These are phyloP conservation scores for Colletotrichum spaethianum DNA, from an alignment of 2,329 filamentous ascomycete genomes.

Conservation along the genomic window DNA sequence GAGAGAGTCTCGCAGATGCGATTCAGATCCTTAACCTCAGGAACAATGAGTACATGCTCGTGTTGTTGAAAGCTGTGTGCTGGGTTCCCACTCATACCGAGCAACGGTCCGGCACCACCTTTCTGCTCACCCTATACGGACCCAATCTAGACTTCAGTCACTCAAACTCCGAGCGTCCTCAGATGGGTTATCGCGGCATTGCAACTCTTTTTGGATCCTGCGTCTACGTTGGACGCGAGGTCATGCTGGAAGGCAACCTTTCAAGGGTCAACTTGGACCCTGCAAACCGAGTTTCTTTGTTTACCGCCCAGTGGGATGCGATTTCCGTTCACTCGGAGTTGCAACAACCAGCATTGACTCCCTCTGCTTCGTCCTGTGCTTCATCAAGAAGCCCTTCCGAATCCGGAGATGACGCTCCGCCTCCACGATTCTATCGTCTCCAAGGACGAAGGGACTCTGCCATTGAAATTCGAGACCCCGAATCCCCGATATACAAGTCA, in stretches of 20 bases:
- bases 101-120: conserved; percentile 37
- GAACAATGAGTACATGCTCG: conserved; percentile 35
- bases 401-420: conserved; percentile 26
- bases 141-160: conserved; percentile 31
- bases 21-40: conserved; percentile 37
- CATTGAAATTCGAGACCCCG: conserved; percentile 37
- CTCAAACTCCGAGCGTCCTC: conserved; percentile 7
- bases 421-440: conserved; percentile 32
- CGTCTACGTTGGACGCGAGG: conserved; percentile 32
- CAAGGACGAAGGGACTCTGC: conserved; percentile 38
- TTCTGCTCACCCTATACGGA: conserved; percentile 37
- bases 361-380: conserved; percentile 34
- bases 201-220: conserved; percentile 33
- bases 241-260: conserved; percentile 32
- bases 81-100: conserved; percentile 42
- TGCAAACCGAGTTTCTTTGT: conserved; percentile 29
- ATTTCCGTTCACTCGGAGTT: conserved; percentile 19
- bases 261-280: conserved; percentile 23
- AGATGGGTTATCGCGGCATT: conserved; percentile 35
- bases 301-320: conserved; percentile 36
- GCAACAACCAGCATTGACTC: conserved; percentile 35
- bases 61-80: conserved; percentile 34
- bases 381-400: conserved; percentile 38
- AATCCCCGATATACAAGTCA: conserved; percentile 38
- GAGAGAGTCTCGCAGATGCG: conserved; percentile 22